Base-by-base conservation (phyloP, 306 rosid genomes). In the Astragalus membranaceus region DNA sequence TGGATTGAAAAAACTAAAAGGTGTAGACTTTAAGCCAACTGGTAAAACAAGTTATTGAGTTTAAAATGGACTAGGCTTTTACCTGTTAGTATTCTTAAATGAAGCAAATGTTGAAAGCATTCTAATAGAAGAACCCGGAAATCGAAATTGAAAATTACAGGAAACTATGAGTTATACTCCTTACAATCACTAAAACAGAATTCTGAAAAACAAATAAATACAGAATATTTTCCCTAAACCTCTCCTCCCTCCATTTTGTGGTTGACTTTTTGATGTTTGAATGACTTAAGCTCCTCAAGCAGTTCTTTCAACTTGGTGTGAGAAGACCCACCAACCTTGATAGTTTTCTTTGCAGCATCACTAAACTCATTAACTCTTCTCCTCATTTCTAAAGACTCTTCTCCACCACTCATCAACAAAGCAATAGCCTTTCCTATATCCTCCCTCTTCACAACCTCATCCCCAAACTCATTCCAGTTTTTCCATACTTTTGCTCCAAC, bases 301-400 rank as follows among this genome's bases (percentile, higher is more conserved):
- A 74, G 5, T 16, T 64, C 16, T 3, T 13, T 30, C 1, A 64
- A 20, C 5, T 56, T 43, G 15, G 8, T 42, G 7, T 64, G 64
- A 44, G 79, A 74, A 32, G 58, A 53, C 33, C 79, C 79, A 23
- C 66, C 79, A 44, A 29, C 73, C 11, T 53, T 17, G 0, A 53
- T 43, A 5, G 57, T 47, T 64, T 43, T 74, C 72, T 29, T 74
- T 3, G 78, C 56, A 29, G 39, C 72, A 29, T 2, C 36, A 23
- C 72, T 15, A 0, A 74, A 26, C 20, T 13, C 58, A 53, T 32
- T 64, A 7, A 11, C 72, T 8, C 10, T 64, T 12, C 3, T 54
- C 50, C 78, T 64, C 41, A 56, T 64, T 53, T 63, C 72, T 26
- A 1, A 9, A 30, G 49, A 62, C 47, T 64, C 47, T 8, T 64